Evolutionary conservation across 192 early-diverging fungal genomes (phyloP), one percentile per base, ranked within the genome.

Genomic region (Umbelopsis sp.): DNA sequence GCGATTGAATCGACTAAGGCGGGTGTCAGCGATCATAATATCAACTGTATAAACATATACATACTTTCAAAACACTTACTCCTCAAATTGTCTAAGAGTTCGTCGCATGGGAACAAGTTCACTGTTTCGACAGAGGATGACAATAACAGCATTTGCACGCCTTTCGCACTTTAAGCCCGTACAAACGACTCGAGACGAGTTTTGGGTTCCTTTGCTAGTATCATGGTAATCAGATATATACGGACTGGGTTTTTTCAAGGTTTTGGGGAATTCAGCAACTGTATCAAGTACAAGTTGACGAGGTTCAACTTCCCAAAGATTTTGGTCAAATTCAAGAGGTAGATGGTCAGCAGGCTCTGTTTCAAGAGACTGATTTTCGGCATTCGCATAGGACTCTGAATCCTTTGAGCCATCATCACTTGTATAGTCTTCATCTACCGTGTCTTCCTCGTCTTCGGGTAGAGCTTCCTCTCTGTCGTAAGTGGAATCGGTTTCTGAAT

Each of bases 31-130:
- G 41, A 47, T 13, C 13, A 46, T n/a, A 47, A 46, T 35, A n/a
- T 15, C 25, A 20, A 30, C 53, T 16, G 22, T 47, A 20, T 25
- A 53, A 21, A 33, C 18, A 48, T 46, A 71, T 41, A 71, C n/a
- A 23, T 21, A 2, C 27, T 2, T 6, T 41, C 37, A 45, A 21
- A 45, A 49, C 25, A 33, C 49, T 49, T 65, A 74, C 73, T 86
- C 81, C 74, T 95, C 91, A 23, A 95, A 86, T 73, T 90, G 82
- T 11, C 80, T 72, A 67, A 95, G 82, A 1, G 93, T 80, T 46
- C 80, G 80, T 48, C 82, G 80, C 72, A 93, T 85, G 18, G 81
- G 79, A 49, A 86, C 74, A 74, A 92, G 67, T 53, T 95, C 93
- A 27, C 70, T 74, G 75, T 95, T 93, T 72, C 90, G 85, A 10